phyloP scores from a whole-genome alignment of 768 basidiomycete genomes.

The Boletus bicolor region DNA sequence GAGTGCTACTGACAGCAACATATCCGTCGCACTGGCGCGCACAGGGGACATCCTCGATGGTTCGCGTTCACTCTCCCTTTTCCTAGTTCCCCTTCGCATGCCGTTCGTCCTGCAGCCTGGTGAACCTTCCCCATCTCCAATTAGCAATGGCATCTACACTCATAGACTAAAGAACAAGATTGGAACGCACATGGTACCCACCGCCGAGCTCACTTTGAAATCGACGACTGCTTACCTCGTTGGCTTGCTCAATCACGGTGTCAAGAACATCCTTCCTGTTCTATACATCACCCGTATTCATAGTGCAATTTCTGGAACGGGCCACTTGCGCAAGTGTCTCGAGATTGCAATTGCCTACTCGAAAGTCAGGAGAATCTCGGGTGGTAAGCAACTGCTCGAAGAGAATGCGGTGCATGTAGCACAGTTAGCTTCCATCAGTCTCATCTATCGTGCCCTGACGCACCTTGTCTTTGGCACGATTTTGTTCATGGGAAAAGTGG shows the following conservation, averaged over 20 bases:
- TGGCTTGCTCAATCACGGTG: constrained; percentile 55
- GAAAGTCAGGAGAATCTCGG: constrained; percentile 51
- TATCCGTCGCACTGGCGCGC: constrained; percentile 70
- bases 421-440: constrained; percentile 55
- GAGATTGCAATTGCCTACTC: constrained; percentile 66
- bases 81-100: constrained; percentile 60
- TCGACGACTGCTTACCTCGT: constrained; percentile 61
- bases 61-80: constrained; percentile 67
- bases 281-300: constrained; percentile 77
- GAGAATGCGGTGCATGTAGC: constrained; percentile 63
- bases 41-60: constrained; percentile 56
- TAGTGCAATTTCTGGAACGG: constrained; percentile 54
- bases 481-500: constrained; percentile 56
- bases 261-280: constrained; percentile 65
- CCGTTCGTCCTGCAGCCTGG: constrained; percentile 47
- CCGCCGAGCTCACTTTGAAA: constrained; percentile 67
- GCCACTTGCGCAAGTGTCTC: constrained; percentile 58
- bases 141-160: constrained; percentile 62
- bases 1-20: constrained; percentile 73
- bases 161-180: constrained; percentile 80
- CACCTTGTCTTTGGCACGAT: constrained; percentile 63
- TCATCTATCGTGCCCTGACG: constrained; percentile 63
- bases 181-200: constrained; percentile 71
- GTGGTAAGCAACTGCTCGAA: constrained; percentile 46
- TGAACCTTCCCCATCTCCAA: constrained; percentile 41